Conservation (phyloP, 352 stramenopile species). For the Globisporangium nagaii region DNA sequence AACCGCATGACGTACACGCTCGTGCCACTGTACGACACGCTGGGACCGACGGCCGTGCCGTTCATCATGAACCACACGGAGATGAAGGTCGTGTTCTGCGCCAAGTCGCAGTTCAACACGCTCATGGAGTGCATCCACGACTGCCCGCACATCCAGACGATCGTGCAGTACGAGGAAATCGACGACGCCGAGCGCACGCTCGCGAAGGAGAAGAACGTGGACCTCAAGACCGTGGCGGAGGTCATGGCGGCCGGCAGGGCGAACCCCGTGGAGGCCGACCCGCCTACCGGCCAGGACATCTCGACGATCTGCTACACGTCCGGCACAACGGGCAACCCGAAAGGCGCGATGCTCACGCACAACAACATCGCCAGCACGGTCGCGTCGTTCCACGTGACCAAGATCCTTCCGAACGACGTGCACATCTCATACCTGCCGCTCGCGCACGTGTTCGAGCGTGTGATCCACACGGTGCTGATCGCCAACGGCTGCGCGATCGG, state of each 20-base stretch:
- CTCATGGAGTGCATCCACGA: slow-evolving; percentile 42
- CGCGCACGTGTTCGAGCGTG: slow-evolving; percentile 92
- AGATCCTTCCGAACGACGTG: slow-evolving; percentile 17
- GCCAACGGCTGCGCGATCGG: slow-evolving; percentile 77
- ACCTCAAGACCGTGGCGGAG: slow-evolving; percentile 37
- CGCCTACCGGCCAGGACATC: slow-evolving; percentile 62
- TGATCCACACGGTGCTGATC: slow-evolving; percentile 52
- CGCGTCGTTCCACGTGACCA: slow-evolving; percentile 1
- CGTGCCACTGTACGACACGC: slow-evolving; percentile 80
- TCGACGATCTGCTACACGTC: slow-evolving; percentile 91
- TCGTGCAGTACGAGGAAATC: slow-evolving; percentile 52
- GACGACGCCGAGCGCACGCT: slow-evolving; percentile 23
- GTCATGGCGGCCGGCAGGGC: slow-evolving; percentile 31
- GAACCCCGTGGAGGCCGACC: slow-evolving; percentile 40
- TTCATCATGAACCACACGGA: slow-evolving; percentile 78
- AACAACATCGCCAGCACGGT: slow-evolving; percentile 27
- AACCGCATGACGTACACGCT: slow-evolving; percentile 68
- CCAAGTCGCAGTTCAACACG: slow-evolving; percentile 43
- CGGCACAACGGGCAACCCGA: slow-evolving; percentile 67
- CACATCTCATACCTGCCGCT: slow-evolving; percentile 93
- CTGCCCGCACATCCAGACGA: slow-evolving; percentile 41
- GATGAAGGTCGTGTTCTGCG: slow-evolving; percentile 67
- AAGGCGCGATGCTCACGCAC: slow-evolving; percentile 65
- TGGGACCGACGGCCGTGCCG: slow-evolving; percentile 56
- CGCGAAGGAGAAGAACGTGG: slow-evolving; percentile 26